phyloP scores from a whole-genome alignment of 169 alveolate species.

The Cryptosporidium bovis region DNA sequence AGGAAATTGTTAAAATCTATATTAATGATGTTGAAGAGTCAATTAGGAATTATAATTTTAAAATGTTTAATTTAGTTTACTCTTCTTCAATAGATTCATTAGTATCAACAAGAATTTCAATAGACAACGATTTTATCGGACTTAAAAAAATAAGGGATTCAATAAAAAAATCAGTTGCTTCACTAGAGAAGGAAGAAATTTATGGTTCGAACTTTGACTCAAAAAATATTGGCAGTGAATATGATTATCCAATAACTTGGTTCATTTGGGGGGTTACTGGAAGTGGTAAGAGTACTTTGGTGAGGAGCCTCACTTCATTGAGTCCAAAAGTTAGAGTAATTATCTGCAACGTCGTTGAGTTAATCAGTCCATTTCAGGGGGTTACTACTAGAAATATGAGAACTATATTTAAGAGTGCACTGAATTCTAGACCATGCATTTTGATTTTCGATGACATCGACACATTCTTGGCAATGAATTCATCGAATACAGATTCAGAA shows the following conservation, averaged over 20 bases:
- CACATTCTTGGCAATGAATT: constrained; percentile 5
- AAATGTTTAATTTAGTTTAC: constrained; percentile 1
- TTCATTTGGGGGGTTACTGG: constrained; percentile 58
- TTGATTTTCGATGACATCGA: constrained; percentile 63
- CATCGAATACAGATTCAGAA: not conserved
- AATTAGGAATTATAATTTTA: constrained; percentile 9
- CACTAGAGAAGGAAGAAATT: constrained; percentile 3
- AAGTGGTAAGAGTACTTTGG: constrained; percentile 65
- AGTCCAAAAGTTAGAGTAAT: constrained; percentile 53
- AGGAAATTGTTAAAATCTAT: not conserved
- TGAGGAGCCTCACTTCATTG: constrained; percentile 51
- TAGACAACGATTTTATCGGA: constrained; percentile 58
- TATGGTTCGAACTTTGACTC: not conserved
- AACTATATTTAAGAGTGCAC: constrained; percentile 46
- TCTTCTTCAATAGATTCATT: constrained; percentile 43
- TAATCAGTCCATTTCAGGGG: constrained; percentile 65
- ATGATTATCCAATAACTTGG: constrained; percentile 63
- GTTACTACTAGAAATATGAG: constrained; percentile 63
- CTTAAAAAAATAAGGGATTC: constrained; percentile 19
- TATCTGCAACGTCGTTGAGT: constrained; percentile 30
- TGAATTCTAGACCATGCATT: constrained; percentile 43
- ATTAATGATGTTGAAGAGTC: constrained; percentile 23
- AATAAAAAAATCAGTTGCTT: constrained; percentile 11
- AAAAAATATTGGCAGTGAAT: not conserved
- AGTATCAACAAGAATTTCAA: constrained; percentile 45